Evolutionary conservation across 2,329 filamentous ascomycete genomes (phyloP).

Genomic region (Chrysoporthe cubensis): DNA sequence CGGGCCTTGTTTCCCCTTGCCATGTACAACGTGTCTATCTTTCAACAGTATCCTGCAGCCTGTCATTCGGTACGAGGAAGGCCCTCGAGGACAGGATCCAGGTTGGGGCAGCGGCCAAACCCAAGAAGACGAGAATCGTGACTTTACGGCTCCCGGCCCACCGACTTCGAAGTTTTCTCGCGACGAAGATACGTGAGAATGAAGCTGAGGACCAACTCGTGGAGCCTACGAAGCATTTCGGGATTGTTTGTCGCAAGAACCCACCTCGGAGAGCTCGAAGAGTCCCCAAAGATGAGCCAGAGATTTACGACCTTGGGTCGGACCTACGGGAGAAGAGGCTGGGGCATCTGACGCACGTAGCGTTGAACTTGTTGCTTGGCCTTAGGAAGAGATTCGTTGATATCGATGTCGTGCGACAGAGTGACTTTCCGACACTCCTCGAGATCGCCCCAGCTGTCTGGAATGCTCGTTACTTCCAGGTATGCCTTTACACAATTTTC

Average conservation of each 20-base stretch:
- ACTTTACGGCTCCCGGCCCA: background rate
- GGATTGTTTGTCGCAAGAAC: background rate
- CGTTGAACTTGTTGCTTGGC: conserved; percentile 17
- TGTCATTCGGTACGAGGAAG: background rate
- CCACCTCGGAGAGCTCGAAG: conserved; percentile 3
- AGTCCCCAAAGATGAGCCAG: background rate
- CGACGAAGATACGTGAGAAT: background rate
- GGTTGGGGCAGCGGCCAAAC: background rate
- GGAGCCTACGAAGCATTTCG: background rate
- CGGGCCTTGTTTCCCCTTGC: conserved; percentile 14
- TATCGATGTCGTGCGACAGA: background rate
- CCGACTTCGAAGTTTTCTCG: background rate
- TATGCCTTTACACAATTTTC: background rate
- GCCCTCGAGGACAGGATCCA: background rate
- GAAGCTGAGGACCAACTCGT: background rate
- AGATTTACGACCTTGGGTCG: conserved; percentile 2
- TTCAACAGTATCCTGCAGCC: conserved; percentile 16
- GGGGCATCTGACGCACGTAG: conserved; percentile 13
- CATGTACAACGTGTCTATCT: conserved; percentile 17
- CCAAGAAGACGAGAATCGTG: background rate
- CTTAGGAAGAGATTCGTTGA: conserved; percentile 10
- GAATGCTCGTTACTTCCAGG: conserved; percentile 25
- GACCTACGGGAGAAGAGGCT: conserved; percentile 18
- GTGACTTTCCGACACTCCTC: conserved; percentile 12
- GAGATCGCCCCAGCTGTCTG: conserved; percentile 27